phyloP scores from a whole-genome alignment of 768 basidiomycete species.

The Amanita fuliginea region DNA sequence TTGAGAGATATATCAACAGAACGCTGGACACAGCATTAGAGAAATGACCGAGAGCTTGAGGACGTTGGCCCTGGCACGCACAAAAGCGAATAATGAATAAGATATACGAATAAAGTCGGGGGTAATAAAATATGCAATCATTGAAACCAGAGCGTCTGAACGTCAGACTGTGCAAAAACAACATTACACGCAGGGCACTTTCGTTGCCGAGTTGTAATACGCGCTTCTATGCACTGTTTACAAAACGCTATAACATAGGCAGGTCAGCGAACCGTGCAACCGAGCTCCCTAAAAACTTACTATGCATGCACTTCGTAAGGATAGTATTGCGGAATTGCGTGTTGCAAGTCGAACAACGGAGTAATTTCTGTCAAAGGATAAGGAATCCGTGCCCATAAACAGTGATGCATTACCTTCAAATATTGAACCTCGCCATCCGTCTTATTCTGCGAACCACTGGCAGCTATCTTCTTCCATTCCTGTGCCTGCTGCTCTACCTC shows the following conservation, averaged over 20 bases:
- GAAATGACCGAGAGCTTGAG: background rate
- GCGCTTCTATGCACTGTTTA: slow-evolving; percentile 74
- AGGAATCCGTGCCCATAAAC: background rate
- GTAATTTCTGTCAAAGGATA: slow-evolving; percentile 42
- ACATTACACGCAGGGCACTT: slow-evolving; percentile 89
- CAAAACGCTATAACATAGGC: slow-evolving; percentile 58
- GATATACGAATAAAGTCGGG: slow-evolving; percentile 1
- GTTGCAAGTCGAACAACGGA: slow-evolving; percentile 86
- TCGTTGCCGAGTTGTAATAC: slow-evolving; percentile 80
- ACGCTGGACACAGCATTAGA: background rate
- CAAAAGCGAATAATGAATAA: slow-evolving; percentile 2
- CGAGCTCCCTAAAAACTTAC: slow-evolving; percentile 36
- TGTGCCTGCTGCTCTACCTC: slow-evolving; percentile 39
- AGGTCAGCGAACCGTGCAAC: background rate
- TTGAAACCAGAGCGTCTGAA: slow-evolving; percentile 40
- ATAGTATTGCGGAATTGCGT: slow-evolving; percentile 67
- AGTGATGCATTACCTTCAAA: slow-evolving; percentile 38
- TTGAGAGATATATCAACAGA: slow-evolving; percentile 6
- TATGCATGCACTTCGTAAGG: slow-evolving; percentile 86
- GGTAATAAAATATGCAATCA: slow-evolving; percentile 14
- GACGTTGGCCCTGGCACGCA: background rate
- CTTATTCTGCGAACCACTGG: slow-evolving; percentile 17
- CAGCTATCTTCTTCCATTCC: slow-evolving; percentile 33
- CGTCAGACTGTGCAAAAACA: slow-evolving; percentile 75
- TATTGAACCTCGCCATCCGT: slow-evolving; percentile 32